Percentiles rank a stretch among this genome's conserved stretches.
Evolutionary conservation across 352 stramenopile genomes (phyloP).

Genomic region (Phytopythium helicoides): DNA sequence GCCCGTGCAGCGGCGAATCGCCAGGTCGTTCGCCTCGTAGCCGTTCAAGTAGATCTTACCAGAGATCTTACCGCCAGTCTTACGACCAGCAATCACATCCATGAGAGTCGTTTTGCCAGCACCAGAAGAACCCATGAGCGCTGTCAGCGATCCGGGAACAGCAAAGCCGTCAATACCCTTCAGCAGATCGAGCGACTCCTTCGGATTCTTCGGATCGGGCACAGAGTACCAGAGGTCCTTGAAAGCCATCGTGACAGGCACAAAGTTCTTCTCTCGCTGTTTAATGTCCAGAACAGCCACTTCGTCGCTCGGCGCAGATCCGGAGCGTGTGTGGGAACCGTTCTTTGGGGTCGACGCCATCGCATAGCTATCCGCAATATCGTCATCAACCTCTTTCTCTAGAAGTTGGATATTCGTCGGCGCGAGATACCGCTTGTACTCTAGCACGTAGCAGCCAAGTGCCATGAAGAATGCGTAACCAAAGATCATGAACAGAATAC

Average conservation of each 20-base stretch:
- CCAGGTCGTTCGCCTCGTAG: conserved; percentile 34
- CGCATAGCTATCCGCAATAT: conserved; percentile 9
- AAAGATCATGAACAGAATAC: conserved; percentile 35
- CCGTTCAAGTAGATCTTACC: conserved; percentile 55
- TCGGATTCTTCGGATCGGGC: too few relatives aligned
- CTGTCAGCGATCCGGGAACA: conserved; percentile 66
- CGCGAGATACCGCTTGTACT: conserved; percentile 32
- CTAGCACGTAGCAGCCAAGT: conserved; percentile 35
- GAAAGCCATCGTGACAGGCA: conserved; percentile 34
- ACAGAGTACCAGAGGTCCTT: too few relatives aligned
- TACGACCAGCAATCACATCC: conserved; percentile 88
- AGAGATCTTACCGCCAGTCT: conserved; percentile 55
- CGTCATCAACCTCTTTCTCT: conserved; percentile 14
- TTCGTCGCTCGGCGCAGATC: not conserved
- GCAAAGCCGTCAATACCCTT: conserved; percentile 1
- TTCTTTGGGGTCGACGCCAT: conserved; percentile 17
- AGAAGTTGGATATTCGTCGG: conserved; percentile 16
- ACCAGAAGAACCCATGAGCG: conserved; percentile 80
- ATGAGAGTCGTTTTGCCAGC: conserved; percentile 87
- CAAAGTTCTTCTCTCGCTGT: conserved; percentile 33
- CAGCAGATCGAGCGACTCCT: too few relatives aligned
- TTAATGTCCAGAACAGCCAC: conserved; percentile 14
- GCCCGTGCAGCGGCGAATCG: conserved; percentile 43
- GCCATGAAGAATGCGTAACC: conserved; percentile 40
- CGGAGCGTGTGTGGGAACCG: conserved; percentile 3